Base-by-base conservation (phyloP, 345 rosid species). In the Pseudoturritis turrita region DNA sequence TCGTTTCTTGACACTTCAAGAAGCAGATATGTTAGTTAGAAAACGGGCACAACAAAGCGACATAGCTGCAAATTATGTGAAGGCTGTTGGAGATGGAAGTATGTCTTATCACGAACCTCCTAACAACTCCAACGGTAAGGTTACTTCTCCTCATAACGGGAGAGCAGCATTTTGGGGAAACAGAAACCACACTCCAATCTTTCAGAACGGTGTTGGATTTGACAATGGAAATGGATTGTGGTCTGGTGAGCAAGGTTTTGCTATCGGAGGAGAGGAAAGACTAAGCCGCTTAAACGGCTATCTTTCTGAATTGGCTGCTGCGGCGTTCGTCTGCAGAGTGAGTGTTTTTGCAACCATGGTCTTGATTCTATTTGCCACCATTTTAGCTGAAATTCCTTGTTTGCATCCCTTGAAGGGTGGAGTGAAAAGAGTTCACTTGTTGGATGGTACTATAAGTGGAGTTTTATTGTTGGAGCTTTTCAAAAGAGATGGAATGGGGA, bases 401-500 rank as follows among this genome's bases (percentile, higher is more conserved):
- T 60, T 59, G 22, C 39, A 26, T 18, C 12, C 17, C 4, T 57
- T 57, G 35, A 82, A 94, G 98, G 96, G 99, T 72, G 97, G 99
- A 63, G 96, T 95, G 46, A 93, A 91, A 71, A 87, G 99, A 81
- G 98, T 94, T 74, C 98, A 95, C 81, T 88, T 89, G 76, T 75
- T 91, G 68, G 97, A 95, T 82, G 97, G 99, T 69, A 95, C 96
- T 46, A 82, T 85, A 55, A 83, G 93, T 72, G 98, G 99, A 55
- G 85, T 88, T 65, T 68, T 95, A 47, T 74, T 95, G 65, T 62
- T 95, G 69, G 97, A 95, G 75, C 83, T 95, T 59, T 95, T 95
- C 71, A 90, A 91, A 80, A 89, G 99, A 81, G 99, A 95, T 75
- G 99, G 99, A 61, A 82, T 87, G 87, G 98, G 98, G 57, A 94